Base-by-base conservation (phyloP, 78 protist genomes). In the Chrysochromulina parva region DNA sequence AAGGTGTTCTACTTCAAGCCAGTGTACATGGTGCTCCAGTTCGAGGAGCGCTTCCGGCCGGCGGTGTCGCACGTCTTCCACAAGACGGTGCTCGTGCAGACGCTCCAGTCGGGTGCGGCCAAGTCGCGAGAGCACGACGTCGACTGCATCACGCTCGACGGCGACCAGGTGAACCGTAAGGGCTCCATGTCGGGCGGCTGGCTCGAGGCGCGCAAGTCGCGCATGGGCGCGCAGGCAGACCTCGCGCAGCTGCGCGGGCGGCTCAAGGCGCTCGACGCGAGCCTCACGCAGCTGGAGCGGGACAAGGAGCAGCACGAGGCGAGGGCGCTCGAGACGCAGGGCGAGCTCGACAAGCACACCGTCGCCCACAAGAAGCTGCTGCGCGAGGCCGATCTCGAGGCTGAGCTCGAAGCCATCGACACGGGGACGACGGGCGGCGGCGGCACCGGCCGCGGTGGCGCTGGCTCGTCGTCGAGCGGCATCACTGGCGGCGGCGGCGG, bases 151-250 rank as follows among this genome's bases (percentile, higher is more conserved):
- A 97, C 99, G 13, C 62, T 95, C 14, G 97, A 94, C 57, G 99
- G 99, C 38, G 98, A 97, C 85, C 54, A 94, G 13, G 95, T 97
- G 59, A 73, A 48, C 80, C 80, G 95, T 2, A 96, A 96, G 81
- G 99, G 99, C 48, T 96, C 97, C 0, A 22, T 98, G 52, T 91
- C 92, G 1, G 99, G 99, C 52, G 99, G 99, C 54, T 97, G 90
- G 91, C 52, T 55, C 88, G 97, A 97, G 67, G 54, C 10, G 11
- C 62, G 82, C 17, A 28, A 14, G 47, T 90, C 93, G 48, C 80
- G 96, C n/a, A 78, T 91, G 52, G 66, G n/a, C 11, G 53, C 55
- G 73, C 73, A 66, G 73, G 47, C 38, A 54, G 26, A 58, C 11
- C 1, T 52, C 28, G 54, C 47, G 14, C 17, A 38, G 38, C 80